Conservation (phyloP, 2,329 filamentous ascomycete species). For the Niveomyces coronatus region DNA sequence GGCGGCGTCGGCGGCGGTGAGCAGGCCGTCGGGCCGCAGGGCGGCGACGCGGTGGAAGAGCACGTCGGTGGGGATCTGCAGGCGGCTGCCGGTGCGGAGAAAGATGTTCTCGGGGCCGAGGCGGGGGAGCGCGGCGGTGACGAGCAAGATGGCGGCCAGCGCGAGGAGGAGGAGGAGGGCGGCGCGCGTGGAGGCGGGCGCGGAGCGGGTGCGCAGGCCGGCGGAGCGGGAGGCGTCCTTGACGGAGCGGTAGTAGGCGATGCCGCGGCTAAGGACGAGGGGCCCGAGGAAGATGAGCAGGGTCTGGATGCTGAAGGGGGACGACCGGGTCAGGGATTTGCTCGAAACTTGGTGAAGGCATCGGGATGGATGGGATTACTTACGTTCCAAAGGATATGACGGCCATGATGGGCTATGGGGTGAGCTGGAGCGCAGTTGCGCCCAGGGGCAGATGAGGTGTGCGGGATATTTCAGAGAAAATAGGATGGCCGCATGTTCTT, state of each 20-base stretch:
- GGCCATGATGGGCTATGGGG: constrained; percentile 8
- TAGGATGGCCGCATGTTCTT: too few species aligned
- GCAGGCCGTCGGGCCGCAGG: constrained; percentile 35
- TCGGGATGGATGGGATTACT: constrained; percentile 10
- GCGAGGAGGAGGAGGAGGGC: constrained; percentile 54
- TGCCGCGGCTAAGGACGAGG: constrained; percentile 55
- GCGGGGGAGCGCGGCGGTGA: constrained; percentile 52
- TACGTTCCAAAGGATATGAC: constrained; percentile 12
- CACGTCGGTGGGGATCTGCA: constrained; percentile 76
- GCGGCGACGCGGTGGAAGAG: constrained; percentile 66
- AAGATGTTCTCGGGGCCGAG: constrained; percentile 79
- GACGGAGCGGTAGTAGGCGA: constrained; percentile 52
- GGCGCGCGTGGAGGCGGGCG: constrained; percentile 43
- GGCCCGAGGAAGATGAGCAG: constrained; percentile 57
- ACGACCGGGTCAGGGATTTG: not conserved
- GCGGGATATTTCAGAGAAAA: too few species aligned
- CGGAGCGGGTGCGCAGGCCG: constrained; percentile 41
- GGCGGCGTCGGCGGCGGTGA: constrained; percentile 50
- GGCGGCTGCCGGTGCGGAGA: constrained; percentile 61
- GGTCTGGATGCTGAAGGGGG: constrained; percentile 38
- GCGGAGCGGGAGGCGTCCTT: constrained; percentile 30
- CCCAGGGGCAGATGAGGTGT: too few species aligned
- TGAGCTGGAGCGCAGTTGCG: too few species aligned
- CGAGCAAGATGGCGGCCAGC: constrained; percentile 31
- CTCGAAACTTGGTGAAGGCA: not conserved